Conservation (phyloP, 176 grass and related monocot species). For the Oryza meridionalis region DNA sequence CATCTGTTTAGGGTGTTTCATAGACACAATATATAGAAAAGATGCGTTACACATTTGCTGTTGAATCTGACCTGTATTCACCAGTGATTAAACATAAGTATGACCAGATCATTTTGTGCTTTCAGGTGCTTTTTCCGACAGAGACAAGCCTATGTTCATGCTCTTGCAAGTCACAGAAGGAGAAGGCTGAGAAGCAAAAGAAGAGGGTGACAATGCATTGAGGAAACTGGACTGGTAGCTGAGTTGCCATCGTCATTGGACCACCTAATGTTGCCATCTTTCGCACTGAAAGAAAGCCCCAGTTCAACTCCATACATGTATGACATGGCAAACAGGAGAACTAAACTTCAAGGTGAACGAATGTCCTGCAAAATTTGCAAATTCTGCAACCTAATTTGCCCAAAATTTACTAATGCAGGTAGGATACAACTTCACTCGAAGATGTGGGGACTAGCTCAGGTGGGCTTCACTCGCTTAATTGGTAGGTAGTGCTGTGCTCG, state of each 20-base stretch:
- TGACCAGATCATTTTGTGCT: background rate
- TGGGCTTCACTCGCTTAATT: background rate
- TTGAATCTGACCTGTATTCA: background rate
- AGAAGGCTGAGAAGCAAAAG: background rate
- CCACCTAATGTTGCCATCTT: background rate
- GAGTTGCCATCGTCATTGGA: background rate
- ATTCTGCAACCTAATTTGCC: background rate
- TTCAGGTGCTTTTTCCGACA: background rate
- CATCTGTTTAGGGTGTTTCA: background rate
- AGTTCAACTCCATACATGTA: background rate
- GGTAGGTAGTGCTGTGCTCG: background rate
- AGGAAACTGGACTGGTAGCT: background rate
- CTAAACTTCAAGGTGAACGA: background rate
- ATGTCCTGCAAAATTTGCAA: background rate
- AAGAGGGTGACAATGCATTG: background rate
- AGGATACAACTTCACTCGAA: background rate
- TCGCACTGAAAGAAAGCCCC: background rate
- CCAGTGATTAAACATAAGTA: background rate
- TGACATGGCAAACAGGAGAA: background rate
- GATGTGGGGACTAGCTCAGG: constrained; percentile 7
- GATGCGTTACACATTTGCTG: background rate
- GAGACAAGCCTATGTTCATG: background rate
- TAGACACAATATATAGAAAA: background rate
- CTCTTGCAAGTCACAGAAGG: background rate
- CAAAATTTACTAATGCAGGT: background rate